These are phyloP conservation scores for Cladophialophora yegresii DNA, from an alignment of 2,329 filamentous ascomycete genomes.

Conservation along the genomic window DNA sequence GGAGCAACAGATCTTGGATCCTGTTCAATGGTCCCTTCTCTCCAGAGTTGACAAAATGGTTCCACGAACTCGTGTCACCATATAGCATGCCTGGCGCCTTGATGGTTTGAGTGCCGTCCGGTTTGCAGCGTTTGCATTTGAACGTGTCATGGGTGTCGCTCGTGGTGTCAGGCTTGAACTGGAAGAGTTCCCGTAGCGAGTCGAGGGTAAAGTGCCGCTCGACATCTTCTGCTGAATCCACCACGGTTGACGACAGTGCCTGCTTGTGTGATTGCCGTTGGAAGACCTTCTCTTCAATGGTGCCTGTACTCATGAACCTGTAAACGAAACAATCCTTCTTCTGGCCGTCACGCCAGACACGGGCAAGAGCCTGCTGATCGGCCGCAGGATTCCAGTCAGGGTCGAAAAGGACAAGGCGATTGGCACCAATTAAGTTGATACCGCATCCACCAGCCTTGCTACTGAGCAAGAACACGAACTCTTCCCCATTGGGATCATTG, in stretches of 20 bases:
- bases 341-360: slow-evolving; percentile 98
- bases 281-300: slow-evolving; percentile 99
- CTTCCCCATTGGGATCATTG: slow-evolving; percentile 84
- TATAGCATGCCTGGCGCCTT: slow-evolving; percentile 96
- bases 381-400: slow-evolving; percentile 98
- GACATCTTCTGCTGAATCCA: slow-evolving; percentile 94
- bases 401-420: slow-evolving; percentile 92
- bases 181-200: slow-evolving; percentile 87
- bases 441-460: slow-evolving; percentile 97
- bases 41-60: slow-evolving; percentile 84
- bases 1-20: slow-evolving; percentile 87
- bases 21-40: slow-evolving; percentile 66
- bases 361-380: slow-evolving; percentile 92
- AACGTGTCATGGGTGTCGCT: slow-evolving; percentile 98
- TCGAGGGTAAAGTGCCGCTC: slow-evolving; percentile 95
- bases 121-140: slow-evolving; percentile 93
- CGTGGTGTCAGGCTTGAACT: slow-evolving; percentile 79
- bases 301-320: slow-evolving; percentile 97
- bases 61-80: slow-evolving; percentile 98
- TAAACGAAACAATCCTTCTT: slow-evolving; percentile 99
- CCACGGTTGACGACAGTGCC: slow-evolving; percentile 90
- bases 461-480: slow-evolving; percentile 94
- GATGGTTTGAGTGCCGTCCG: slow-evolving; percentile 80
- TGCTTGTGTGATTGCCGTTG: slow-evolving; percentile 98
- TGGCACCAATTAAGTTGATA: slow-evolving; percentile 91